These are phyloP conservation scores for Amoebophrya sp. DNA, from an alignment of 169 alveolate genomes.

Conservation along the genomic window DNA sequence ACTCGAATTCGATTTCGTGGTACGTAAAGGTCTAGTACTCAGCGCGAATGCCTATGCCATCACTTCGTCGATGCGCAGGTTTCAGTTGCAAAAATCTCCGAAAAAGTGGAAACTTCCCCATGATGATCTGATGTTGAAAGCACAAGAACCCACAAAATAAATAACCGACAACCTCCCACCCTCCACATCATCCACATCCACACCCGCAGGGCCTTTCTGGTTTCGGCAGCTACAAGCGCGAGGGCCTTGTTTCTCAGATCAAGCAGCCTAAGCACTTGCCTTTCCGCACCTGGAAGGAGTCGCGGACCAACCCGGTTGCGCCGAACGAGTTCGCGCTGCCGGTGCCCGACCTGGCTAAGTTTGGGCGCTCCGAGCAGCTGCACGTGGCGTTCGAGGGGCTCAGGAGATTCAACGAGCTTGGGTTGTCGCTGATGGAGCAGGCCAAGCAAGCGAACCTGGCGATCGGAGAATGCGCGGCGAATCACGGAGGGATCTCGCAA, in stretches of 20 bases:
- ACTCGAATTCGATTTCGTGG: too few species aligned
- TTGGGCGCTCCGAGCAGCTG: conserved; percentile 89
- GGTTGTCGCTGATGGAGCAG: neutral
- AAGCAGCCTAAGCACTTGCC: conserved; percentile 64
- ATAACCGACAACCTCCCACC: too few species aligned
- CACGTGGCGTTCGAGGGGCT: conserved; percentile 70
- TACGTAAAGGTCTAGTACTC: too few species aligned
- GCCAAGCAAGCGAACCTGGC: neutral
- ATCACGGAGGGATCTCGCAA: conserved; percentile 10
- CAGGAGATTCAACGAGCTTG: neutral
- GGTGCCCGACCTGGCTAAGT: conserved; percentile 80
- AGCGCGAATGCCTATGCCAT: too few species aligned
- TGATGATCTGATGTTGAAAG: too few species aligned
- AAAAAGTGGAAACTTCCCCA: too few species aligned
- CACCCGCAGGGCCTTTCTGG: neutral
- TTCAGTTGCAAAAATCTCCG: too few species aligned
- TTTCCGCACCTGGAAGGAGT: conserved; percentile 58
- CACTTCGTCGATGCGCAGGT: too few species aligned
- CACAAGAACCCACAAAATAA: too few species aligned
- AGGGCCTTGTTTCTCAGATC: conserved; percentile 74
- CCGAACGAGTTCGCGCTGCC: conserved; percentile 51
- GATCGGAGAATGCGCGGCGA: neutral
- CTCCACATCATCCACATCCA: too few species aligned
- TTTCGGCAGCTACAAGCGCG: conserved; percentile 32
- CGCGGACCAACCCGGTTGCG: conserved; percentile 54